These are phyloP conservation scores for Alternaria gaisen DNA, from an alignment of 2,329 filamentous ascomycete genomes.

Conservation along the genomic window DNA sequence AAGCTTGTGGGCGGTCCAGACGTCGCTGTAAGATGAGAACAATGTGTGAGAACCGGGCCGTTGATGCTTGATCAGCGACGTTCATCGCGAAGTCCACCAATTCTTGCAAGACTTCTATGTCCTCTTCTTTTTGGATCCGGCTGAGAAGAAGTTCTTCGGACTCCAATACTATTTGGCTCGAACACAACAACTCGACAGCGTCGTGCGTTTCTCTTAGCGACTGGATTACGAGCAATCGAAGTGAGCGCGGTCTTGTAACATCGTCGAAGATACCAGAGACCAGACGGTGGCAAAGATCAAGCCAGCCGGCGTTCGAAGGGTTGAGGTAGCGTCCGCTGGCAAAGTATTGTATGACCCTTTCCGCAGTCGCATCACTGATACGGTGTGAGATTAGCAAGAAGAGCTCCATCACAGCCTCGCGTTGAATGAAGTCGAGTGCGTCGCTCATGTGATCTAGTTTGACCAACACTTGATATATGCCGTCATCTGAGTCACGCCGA, in stretches of 20 bases:
- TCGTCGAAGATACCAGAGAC: conserved; percentile 72
- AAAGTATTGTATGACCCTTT: conserved; percentile 72
- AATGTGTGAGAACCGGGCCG: conserved; percentile 63
- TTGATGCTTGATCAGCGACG: conserved; percentile 68
- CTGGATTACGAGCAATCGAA: conserved; percentile 70
- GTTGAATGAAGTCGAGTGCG: conserved; percentile 66
- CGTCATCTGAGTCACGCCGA: conserved; percentile 32
- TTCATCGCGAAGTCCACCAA: conserved; percentile 71
- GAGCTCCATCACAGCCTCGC: conserved; percentile 72
- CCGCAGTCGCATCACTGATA: conserved; percentile 71
- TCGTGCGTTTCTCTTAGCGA: conserved; percentile 63
- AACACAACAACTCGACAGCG: conserved; percentile 64
- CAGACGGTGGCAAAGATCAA: conserved; percentile 68
- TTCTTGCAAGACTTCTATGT: conserved; percentile 70
- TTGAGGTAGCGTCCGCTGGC: conserved; percentile 75
- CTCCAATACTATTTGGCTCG: conserved; percentile 65
- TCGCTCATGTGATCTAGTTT: conserved; percentile 42
- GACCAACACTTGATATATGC: conserved; percentile 38
- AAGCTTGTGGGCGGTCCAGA: conserved; percentile 33
- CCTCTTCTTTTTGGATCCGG: conserved; percentile 69
- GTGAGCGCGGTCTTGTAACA: conserved; percentile 65
- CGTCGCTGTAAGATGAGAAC: conserved; percentile 55
- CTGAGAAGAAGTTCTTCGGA: conserved; percentile 70
- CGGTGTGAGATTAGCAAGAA: conserved; percentile 69
- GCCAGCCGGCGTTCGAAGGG: conserved; percentile 74